phyloP scores from a whole-genome alignment of 257 asterid genomes.

The Solanum chiquidenum region DNA sequence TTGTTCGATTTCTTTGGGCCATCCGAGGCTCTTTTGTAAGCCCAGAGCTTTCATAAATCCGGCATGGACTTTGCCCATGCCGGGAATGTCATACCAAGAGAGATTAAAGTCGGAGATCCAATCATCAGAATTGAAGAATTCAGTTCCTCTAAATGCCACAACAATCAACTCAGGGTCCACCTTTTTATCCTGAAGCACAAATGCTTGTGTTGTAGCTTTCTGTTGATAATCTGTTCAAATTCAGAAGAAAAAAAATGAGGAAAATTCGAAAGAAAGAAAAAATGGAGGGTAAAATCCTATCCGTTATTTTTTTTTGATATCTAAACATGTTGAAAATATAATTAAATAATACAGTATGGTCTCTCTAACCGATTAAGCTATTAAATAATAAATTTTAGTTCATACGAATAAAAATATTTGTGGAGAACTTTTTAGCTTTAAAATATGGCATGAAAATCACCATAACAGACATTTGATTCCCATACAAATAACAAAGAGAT shows the following conservation, averaged over 20 bases:
- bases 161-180: constrained; percentile 14
- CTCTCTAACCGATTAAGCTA: too few species aligned
- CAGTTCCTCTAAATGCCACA: constrained; percentile 47
- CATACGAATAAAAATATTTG: neutral
- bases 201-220: constrained; percentile 30
- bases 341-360: too few species aligned
- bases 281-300: neutral
- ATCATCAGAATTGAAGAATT: constrained; percentile 22
- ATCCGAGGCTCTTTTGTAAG: constrained; percentile 13
- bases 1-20: constrained; percentile 8
- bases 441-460: neutral
- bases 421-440: neutral
- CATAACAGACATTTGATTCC: neutral
- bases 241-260: neutral
- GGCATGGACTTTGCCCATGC: constrained; percentile 31
- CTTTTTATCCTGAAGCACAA: constrained; percentile 21
- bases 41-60: constrained; percentile 67
- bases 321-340: neutral
- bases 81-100: constrained; percentile 27
- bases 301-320: accelerated
- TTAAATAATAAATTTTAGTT: neutral
- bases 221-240: neutral
- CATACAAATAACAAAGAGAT: neutral
- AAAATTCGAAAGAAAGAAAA: neutral
- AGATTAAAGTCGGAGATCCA: constrained; percentile 42